Percentiles rank a stretch among this genome's conserved stretches.
Conservation (phyloP, 2,329 filamentous ascomycete genomes). For the Claviceps africana region DNA sequence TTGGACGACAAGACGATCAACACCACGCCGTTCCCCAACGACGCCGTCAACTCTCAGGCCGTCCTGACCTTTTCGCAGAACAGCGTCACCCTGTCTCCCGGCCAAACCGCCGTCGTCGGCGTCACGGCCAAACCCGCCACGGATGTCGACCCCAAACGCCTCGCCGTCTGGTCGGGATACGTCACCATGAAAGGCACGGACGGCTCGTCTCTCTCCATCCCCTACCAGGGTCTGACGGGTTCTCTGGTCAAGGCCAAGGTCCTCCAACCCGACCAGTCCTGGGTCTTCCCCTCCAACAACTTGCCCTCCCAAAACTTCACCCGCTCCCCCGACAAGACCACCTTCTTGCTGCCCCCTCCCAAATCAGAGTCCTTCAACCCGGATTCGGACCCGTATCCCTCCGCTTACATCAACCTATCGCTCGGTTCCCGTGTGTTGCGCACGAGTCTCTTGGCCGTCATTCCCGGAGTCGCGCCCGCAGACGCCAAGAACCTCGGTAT, state of each 20-base stretch:
- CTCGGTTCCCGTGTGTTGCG: slow-evolving; percentile 30
- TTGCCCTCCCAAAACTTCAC: slow-evolving; percentile 5
- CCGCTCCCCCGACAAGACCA: slow-evolving; percentile 17
- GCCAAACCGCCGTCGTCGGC: slow-evolving; percentile 28
- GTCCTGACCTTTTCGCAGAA: slow-evolving; percentile 26
- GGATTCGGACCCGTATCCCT: slow-evolving; percentile 2
- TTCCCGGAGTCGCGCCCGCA: slow-evolving; percentile 17
- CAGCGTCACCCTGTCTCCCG: slow-evolving; percentile 29
- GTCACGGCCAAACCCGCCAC: slow-evolving; percentile 29
- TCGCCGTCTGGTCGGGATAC: slow-evolving; percentile 30
- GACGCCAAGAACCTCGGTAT: slow-evolving; percentile 26
- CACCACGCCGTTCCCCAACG: slow-evolving; percentile 30
- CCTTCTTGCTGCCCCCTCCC: slow-evolving; percentile 25
- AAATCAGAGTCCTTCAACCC: slow-evolving; percentile 21
- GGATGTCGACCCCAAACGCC: slow-evolving; percentile 19
- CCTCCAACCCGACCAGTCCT: slow-evolving; percentile 9
- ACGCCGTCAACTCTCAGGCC: slow-evolving; percentile 26
- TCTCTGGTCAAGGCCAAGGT: slow-evolving; percentile 16
- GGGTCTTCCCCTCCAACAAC: slow-evolving; percentile 18
- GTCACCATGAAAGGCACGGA: slow-evolving; percentile 26
- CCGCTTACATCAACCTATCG: slow-evolving; percentile 17
- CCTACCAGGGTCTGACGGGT: slow-evolving; percentile 25
- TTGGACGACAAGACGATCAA: slow-evolving; percentile 18
- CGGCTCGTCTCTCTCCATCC: slow-evolving; percentile 21
- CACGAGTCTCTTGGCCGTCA: slow-evolving; percentile 26